Percentiles rank a stretch among this genome's conserved stretches.
These are phyloP conservation scores for Stereocaulon alpinum DNA, from an alignment of 495 filamentous ascomycete species.

Conservation along the genomic window DNA sequence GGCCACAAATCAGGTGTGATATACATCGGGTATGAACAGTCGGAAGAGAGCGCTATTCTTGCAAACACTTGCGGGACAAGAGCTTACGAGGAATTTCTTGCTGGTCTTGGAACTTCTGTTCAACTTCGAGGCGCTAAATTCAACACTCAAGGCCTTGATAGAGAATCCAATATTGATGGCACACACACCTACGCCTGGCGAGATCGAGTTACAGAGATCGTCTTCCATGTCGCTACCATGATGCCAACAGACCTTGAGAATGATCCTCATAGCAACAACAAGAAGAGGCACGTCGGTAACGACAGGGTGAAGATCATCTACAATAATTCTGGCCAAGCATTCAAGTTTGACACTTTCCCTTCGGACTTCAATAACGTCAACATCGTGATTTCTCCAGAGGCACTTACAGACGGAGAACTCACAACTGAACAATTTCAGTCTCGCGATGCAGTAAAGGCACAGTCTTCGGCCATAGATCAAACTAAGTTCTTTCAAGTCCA, in stretches of 20 bases:
- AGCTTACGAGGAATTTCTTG: conserved; percentile 77
- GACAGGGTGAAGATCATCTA: conserved; percentile 98
- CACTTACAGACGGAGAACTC: conserved; percentile 36
- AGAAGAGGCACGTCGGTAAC: conserved; percentile 95
- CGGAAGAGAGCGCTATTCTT: conserved; percentile 68
- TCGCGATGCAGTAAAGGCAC: conserved; percentile 17
- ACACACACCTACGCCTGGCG: conserved; percentile 85
- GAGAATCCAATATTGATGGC: conserved; percentile 63
- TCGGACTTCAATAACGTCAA: conserved; percentile 92
- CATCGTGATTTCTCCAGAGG: conserved; percentile 83
- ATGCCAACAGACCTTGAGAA: conserved; percentile 81
- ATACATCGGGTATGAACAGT: conserved; percentile 79
- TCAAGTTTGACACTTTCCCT: conserved; percentile 83
- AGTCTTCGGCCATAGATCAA: conserved; percentile 10
- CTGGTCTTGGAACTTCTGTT: conserved; percentile 68
- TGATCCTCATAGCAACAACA: conserved; percentile 65
- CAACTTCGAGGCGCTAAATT: conserved; percentile 70
- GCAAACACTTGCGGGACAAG: conserved; percentile 70
- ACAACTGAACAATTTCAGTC: conserved; percentile 2
- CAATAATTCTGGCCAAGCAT: conserved; percentile 83
- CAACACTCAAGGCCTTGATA: conserved; percentile 91
- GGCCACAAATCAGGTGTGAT: conserved; percentile 92
- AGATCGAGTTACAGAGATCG: conserved; percentile 85
- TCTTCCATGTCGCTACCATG: conserved; percentile 91
- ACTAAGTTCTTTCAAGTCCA: conserved; percentile 66